Conservation (phyloP, 2,329 filamentous ascomycete genomes). For the Xenosphaeropsis pyriputrescens region DNA sequence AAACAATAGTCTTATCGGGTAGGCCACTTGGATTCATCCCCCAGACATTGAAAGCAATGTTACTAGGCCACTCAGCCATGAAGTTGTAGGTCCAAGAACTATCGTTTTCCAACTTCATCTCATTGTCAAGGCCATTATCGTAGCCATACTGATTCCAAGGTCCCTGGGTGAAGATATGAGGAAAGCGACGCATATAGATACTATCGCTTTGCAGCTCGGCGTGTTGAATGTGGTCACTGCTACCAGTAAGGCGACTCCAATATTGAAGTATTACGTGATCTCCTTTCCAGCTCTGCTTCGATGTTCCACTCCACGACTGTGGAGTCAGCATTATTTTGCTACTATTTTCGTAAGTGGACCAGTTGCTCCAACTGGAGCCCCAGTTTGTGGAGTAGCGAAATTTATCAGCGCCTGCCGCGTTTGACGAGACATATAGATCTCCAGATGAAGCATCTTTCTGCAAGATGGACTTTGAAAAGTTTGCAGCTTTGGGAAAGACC, state of each 20-base stretch:
- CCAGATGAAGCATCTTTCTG: constrained; percentile 23
- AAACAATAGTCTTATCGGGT: constrained; percentile 42
- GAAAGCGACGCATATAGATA: constrained; percentile 33
- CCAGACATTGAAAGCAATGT: constrained; percentile 49
- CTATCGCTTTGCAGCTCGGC: constrained; percentile 31
- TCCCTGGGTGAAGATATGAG: constrained; percentile 48
- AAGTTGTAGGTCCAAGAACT: constrained; percentile 42
- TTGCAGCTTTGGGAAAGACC: constrained; percentile 37
- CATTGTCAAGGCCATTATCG: constrained; percentile 40
- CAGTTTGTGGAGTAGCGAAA: constrained; percentile 49
- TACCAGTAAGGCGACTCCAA: constrained; percentile 42
- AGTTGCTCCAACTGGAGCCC: constrained; percentile 42
- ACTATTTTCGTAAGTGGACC: constrained; percentile 37
- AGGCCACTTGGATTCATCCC: constrained; percentile 50
- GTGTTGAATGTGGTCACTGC: constrained; percentile 44
- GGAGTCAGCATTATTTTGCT: constrained; percentile 21
- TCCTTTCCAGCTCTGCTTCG: constrained; percentile 40
- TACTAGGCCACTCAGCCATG: constrained; percentile 46
- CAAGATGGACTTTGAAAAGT: constrained; percentile 41
- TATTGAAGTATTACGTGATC: constrained; percentile 50
- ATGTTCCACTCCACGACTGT: constrained; percentile 41
- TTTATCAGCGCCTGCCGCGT: constrained; percentile 43
- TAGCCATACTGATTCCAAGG: constrained; percentile 49
- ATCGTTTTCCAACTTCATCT: constrained; percentile 31
- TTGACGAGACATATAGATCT: constrained; percentile 35